Evolutionary conservation across 176 grass and related monocot species (phyloP), one percentile per base, ranked within the genome.

Genomic region (Avena atlantica): DNA sequence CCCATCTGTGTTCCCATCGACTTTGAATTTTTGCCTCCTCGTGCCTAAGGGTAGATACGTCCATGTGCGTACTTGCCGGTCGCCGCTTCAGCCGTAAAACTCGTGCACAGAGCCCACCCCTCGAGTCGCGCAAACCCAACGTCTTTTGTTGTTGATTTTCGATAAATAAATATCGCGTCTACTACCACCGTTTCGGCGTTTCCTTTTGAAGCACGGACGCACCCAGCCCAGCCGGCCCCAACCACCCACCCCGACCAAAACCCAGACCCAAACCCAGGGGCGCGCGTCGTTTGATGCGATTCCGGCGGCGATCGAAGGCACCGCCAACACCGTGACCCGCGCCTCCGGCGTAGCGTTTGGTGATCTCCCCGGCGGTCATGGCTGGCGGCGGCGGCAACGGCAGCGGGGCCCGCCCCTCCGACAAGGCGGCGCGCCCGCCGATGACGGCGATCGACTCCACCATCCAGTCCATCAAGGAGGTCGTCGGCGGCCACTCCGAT

Each of bases 401-500:
- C 78, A 72, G 83, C 80, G 90, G 60, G 52, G 59, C 59, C 5
- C 83, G 88, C 10, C 25, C 74, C 3, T 65, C 82, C 36, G 83
- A 58, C 59, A 76, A 48, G 82, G 76, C 63, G 86, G 48, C 37
- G 59, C 78, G 83, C 69, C 24, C 82, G 25, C 65, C 85, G 76
- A 55, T 78, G 15, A 63, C 78, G 21, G 76, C 86, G 63, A 88
- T 94, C 76, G 86, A 85, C 53, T 87, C 72, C 62, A 89, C 94
- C 49, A 90, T 97, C 79, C 86, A 93, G 82, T 97, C 88, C 44
- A 97, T 97, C 92, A 98, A 94, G 90, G 93, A 98, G 79, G 89
- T 94, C 81, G 92, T 98, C 82, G 88, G 82, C 37, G 87, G 93
- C 51, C 96, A 96, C 92, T 98, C 93, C 62, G 96, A 98, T 31